Evolutionary conservation across 2,329 filamentous ascomycete genomes (phyloP).

Genomic region (Alternaria sp.): DNA sequence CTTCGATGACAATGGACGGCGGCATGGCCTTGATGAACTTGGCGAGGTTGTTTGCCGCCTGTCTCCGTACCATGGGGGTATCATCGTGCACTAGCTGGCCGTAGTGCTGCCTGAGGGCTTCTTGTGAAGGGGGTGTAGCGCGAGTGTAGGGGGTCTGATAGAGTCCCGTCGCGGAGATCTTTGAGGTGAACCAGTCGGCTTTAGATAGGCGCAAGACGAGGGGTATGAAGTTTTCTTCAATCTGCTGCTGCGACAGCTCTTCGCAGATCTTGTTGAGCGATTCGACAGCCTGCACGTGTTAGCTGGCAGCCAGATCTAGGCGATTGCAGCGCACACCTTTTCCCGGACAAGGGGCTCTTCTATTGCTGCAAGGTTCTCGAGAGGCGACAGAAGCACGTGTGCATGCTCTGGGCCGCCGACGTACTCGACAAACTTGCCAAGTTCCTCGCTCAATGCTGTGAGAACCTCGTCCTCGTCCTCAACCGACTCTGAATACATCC

Average conservation of each 20-base stretch:
- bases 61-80: conserved; percentile 97
- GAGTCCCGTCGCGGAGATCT: conserved; percentile 95
- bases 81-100: conserved; percentile 95
- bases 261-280: conserved; percentile 99
- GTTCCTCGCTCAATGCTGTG: conserved; percentile 94
- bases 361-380: conserved; percentile 98
- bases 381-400: conserved; percentile 93
- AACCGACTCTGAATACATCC: conserved; percentile 78
- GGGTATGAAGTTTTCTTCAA: conserved; percentile 97
- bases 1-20: conserved; percentile 87
- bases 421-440: conserved; percentile 96
- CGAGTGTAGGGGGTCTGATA: conserved; percentile 95
- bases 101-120: conserved; percentile 91
- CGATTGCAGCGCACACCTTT: conserved; percentile 71
- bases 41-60: conserved; percentile 93
- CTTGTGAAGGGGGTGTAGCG: conserved; percentile 86
- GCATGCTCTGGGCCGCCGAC: conserved; percentile 93
- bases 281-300: conserved; percentile 81
- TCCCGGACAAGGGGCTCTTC: conserved; percentile 97
- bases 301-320: conserved; percentile 28
- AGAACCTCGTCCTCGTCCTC: conserved; percentile 99
- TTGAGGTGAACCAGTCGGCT: conserved; percentile 99
- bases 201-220: conserved; percentile 95
- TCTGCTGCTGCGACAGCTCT: conserved; percentile 87
- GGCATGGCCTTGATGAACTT: conserved; percentile 99